phyloP scores from a whole-genome alignment of 2,329 filamentous ascomycete genomes.

The Calonectria hongkongensis region DNA sequence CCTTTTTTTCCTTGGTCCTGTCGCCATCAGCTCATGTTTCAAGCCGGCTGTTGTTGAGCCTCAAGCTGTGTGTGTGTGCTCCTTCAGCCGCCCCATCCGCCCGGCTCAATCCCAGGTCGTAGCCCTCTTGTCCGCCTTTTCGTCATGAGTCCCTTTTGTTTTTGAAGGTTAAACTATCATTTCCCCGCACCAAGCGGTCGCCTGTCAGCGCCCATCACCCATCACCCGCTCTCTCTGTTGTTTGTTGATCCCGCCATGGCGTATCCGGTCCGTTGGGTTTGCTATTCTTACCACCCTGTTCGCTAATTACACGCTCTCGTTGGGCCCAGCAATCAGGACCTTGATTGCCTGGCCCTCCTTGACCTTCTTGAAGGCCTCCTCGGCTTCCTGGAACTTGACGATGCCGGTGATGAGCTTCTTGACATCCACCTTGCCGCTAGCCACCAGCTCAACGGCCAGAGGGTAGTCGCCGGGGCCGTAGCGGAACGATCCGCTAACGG shows the following conservation, averaged over 20 bases:
- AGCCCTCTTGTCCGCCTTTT: constrained; percentile 29
- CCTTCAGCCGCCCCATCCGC: not conserved
- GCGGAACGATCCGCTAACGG: constrained; percentile 89
- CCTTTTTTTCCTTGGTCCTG: not conserved
- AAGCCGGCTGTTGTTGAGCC: constrained; percentile 10
- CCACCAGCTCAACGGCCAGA: constrained; percentile 86
- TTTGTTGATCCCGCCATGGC: constrained; percentile 18
- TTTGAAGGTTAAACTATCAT: constrained; percentile 16
- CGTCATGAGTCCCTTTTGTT: constrained; percentile 17
- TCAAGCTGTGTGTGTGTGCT: not conserved
- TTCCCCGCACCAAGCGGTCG: constrained; percentile 14
- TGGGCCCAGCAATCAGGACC: constrained; percentile 80
- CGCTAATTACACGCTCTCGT: constrained; percentile 68
- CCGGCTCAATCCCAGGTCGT: not conserved
- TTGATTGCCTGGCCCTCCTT: constrained; percentile 88
- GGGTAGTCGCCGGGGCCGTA: constrained; percentile 93
- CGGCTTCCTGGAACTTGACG: constrained; percentile 87
- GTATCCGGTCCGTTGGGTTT: constrained; percentile 22
- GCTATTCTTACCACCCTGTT: constrained; percentile 8
- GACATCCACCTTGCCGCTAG: constrained; percentile 82
- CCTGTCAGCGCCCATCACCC: constrained; percentile 39
- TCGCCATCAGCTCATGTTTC: constrained; percentile 19
- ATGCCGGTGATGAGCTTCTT: constrained; percentile 87
- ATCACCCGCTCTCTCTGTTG: not conserved
- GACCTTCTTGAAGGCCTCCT: constrained; percentile 90